Percentiles rank a stretch among this genome's conserved stretches.
These are phyloP conservation scores for Colletotrichum graminicola DNA, from an alignment of 2,329 filamentous ascomycete species.

Conservation along the genomic window DNA sequence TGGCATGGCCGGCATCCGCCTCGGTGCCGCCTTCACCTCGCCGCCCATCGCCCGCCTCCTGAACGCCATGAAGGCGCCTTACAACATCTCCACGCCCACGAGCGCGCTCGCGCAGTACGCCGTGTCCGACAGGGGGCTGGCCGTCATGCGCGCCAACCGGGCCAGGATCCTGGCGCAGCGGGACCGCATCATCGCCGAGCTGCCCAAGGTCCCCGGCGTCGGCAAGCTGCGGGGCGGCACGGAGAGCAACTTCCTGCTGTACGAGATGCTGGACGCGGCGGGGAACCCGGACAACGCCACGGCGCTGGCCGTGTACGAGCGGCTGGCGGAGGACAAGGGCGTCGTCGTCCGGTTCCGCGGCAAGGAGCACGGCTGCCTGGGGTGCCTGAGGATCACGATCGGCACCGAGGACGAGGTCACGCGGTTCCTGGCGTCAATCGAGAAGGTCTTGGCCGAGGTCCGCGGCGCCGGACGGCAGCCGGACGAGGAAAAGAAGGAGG, in stretches of 20 bases:
- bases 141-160: constrained; percentile 78
- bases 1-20: constrained; percentile 90
- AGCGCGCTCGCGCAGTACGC: constrained; percentile 83
- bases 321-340: constrained; percentile 84
- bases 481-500: constrained; percentile 54
- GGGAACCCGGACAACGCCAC: constrained; percentile 83
- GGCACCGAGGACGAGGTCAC: constrained; percentile 90
- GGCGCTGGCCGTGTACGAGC: constrained; percentile 85
- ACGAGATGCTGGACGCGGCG: constrained; percentile 81
- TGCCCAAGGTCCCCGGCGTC: constrained; percentile 82
- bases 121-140: constrained; percentile 74
- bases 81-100: constrained; percentile 93
- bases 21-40: constrained; percentile 87
- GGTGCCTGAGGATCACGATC: constrained; percentile 91
- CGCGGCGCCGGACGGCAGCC: constrained; percentile 47
- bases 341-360: constrained; percentile 95
- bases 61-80: constrained; percentile 95
- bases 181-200: constrained; percentile 77
- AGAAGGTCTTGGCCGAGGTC: constrained; percentile 61
- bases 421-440: constrained; percentile 79
- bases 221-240: constrained; percentile 84
- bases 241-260: constrained; percentile 90
- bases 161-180: constrained; percentile 81
- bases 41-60: constrained; percentile 81
- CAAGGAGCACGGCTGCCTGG: constrained; percentile 89